Percentiles rank a stretch among this genome's conserved stretches.
Evolutionary conservation across 495 filamentous ascomycete genomes (phyloP).

Genomic region (Aspergillus campestris): DNA sequence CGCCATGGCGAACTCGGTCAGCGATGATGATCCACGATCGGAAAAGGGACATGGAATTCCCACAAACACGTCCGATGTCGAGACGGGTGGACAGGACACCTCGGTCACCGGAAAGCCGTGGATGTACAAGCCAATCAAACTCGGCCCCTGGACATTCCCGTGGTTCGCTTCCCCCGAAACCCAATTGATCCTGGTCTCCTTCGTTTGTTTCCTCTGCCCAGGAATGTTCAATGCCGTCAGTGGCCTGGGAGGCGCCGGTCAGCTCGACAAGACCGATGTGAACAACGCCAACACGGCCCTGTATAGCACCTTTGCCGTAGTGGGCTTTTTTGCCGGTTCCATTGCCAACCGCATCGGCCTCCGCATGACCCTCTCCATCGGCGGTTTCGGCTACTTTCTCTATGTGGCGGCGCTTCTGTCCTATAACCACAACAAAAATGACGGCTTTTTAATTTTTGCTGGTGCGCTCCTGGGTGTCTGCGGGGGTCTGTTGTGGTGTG

Average conservation of each 20-base stretch:
- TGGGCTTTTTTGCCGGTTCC: constrained; percentile 81
- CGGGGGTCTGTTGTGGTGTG: constrained; percentile 83
- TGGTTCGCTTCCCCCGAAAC: constrained; percentile 71
- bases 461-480: constrained; percentile 59
- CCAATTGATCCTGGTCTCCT: constrained; percentile 66
- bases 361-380: constrained; percentile 61
- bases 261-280: constrained; percentile 49
- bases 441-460: constrained; percentile 49
- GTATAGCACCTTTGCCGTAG: constrained; percentile 77
- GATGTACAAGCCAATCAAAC: constrained; percentile 60
- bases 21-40: constrained; percentile 1
- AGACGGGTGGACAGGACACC: constrained; percentile 16
- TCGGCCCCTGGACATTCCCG: constrained; percentile 46
- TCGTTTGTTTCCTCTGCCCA: constrained; percentile 86
- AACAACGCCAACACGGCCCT: constrained; percentile 64
- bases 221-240: constrained; percentile 77
- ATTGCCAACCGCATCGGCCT: constrained; percentile 72
- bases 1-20: constrained; percentile 5
- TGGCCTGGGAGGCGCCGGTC: constrained; percentile 68
- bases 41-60: constrained; percentile 10
- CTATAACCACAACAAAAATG: constrained; percentile 70
- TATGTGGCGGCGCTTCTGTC: constrained; percentile 71
- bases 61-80: constrained; percentile 16
- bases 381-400: constrained; percentile 79
- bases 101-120: constrained; percentile 36